phyloP scores from a whole-genome alignment of 148 eudicot genomes.

The Chenopodium quinoa region DNA sequence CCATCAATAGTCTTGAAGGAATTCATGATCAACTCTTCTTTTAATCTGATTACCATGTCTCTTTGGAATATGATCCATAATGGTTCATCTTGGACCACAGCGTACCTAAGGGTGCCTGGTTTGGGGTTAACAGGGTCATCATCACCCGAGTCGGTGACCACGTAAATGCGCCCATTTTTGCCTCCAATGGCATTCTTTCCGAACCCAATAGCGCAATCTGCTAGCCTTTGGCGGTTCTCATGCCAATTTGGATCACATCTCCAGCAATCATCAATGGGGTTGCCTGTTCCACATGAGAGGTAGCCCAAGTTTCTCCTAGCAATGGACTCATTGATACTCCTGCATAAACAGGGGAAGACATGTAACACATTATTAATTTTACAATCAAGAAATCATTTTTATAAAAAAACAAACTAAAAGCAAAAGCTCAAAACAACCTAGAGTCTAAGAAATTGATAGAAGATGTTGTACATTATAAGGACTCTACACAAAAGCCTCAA shows the following conservation, averaged over 20 bases:
- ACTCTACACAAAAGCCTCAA: not conserved
- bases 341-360: conserved; percentile 16
- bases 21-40: conserved; percentile 70
- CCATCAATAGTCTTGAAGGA: conserved; percentile 86
- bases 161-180: conserved; percentile 54
- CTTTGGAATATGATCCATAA: conserved; percentile 65
- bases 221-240: conserved; percentile 58
- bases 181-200: conserved; percentile 75
- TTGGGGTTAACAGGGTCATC: conserved; percentile 60
- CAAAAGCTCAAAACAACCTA: not conserved
- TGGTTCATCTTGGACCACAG: conserved; percentile 66
- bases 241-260: conserved; percentile 70
- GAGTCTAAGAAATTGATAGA: not conserved
- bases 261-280: conserved; percentile 89
- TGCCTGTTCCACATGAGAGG: conserved; percentile 65
- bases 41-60: conserved; percentile 62
- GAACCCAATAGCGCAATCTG: conserved; percentile 75
- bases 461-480: not conserved
- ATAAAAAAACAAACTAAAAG: not conserved
- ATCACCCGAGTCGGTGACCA: conserved; percentile 55
- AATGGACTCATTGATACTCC: conserved; percentile 58
- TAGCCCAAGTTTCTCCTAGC: conserved; percentile 57
- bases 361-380: not conserved
- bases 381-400: not conserved
- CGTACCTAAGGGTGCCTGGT: conserved; percentile 70